These are phyloP conservation scores for Leptomonas pyrrhocoris DNA, from an alignment of 208 protist species.

Conservation along the genomic window DNA sequence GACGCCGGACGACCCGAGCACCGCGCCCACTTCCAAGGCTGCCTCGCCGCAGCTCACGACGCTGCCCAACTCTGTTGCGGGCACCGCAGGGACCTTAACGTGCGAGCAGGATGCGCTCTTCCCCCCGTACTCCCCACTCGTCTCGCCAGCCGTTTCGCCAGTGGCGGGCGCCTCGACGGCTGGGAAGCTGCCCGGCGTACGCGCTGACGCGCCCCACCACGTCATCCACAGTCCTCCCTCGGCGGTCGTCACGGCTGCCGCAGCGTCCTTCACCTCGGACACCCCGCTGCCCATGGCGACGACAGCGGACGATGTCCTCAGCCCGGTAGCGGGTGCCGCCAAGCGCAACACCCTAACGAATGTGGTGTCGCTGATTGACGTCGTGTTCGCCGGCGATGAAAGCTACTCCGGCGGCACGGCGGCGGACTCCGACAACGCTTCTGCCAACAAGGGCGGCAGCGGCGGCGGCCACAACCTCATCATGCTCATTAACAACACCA, in stretches of 20 bases:
- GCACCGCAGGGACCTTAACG: slow-evolving; percentile 14
- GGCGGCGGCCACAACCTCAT: not conserved
- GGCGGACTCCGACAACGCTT: not conserved
- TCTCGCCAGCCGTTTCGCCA: slow-evolving; percentile 16
- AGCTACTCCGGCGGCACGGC: not conserved
- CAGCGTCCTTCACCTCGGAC: not conserved
- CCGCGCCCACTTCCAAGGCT: not conserved
- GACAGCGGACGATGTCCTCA: not conserved
- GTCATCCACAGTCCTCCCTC: slow-evolving; percentile 3
- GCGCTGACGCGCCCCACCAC: not conserved
- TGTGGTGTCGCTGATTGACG: slow-evolving; percentile 13
- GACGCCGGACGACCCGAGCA: slow-evolving; percentile 1
- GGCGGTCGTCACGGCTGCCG: not conserved
- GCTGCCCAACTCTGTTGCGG: slow-evolving; percentile 13
- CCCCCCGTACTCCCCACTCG: slow-evolving; percentile 9
- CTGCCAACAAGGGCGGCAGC: not conserved
- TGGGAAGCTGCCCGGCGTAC: not conserved
- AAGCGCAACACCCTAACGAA: slow-evolving; percentile 15
- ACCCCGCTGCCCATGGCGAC: not conserved
- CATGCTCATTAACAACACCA: too few species aligned
- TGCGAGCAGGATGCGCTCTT: slow-evolving; percentile 22
- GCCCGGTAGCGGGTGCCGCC: not conserved
- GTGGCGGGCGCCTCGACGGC: not conserved
- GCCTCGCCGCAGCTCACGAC: slow-evolving; percentile 1
- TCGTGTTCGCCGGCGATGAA: slow-evolving; percentile 1